These are phyloP conservation scores for Aspergillus uvarum DNA, from an alignment of 2,329 filamentous ascomycete species.

Conservation along the genomic window DNA sequence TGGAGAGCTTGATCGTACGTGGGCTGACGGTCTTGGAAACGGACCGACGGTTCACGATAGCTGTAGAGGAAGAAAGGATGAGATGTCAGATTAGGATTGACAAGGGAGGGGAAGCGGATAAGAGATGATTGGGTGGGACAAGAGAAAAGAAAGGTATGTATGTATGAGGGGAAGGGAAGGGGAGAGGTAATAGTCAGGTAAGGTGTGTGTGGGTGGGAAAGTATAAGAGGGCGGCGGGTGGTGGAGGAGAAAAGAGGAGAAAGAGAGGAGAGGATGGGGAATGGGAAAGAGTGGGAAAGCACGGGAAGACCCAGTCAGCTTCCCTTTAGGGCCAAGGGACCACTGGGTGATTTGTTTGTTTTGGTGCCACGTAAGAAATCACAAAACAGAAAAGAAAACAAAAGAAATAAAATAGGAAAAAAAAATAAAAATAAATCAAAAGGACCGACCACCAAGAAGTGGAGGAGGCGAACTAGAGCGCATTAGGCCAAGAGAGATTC, in stretches of 20 bases:
- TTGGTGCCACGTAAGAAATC: constrained; percentile 26
- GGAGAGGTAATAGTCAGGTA: neutral
- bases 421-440: no score
- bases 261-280: constrained; percentile 1
- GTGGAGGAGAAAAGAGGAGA: constrained; percentile 1
- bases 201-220: constrained; percentile 13
- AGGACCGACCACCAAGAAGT: constrained; percentile 1
- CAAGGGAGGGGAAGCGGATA: constrained; percentile 1
- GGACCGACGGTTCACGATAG: constrained; percentile 56
- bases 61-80: constrained; percentile 41
- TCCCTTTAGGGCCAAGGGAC: neutral
- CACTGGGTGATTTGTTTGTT: constrained; percentile 17
- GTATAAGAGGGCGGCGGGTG: constrained; percentile 8
- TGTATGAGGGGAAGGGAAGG: constrained; percentile 5
- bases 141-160: neutral
- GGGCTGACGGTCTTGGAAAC: constrained; percentile 45
- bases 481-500: constrained; percentile 14
- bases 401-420: neutral
- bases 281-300: neutral
- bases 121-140: constrained; percentile 14
- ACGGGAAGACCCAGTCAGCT: neutral
- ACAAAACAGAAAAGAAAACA: neutral
- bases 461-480: constrained; percentile 17
- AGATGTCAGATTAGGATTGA: constrained; percentile 13
- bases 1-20: constrained; percentile 45